These are phyloP conservation scores for Triticum dicoccoides DNA, from an alignment of 176 grass and related monocot genomes.

Conservation along the genomic window DNA sequence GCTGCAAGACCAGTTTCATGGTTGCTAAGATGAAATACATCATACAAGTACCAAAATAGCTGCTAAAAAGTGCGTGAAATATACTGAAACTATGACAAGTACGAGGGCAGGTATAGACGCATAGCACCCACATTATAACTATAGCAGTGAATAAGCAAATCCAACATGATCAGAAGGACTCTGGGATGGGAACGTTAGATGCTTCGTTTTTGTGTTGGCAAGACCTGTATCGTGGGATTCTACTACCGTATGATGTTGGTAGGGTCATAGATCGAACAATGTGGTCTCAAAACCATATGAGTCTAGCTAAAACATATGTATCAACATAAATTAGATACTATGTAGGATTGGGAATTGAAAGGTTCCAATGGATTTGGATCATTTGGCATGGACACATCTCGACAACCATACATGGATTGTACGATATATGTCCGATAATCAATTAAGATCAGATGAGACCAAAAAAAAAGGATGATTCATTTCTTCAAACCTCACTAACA, in stretches of 20 bases:
- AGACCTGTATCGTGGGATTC: not conserved
- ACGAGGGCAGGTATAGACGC: not conserved
- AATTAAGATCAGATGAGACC: not conserved
- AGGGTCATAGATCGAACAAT: not conserved
- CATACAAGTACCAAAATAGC: not conserved
- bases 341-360: not conserved
- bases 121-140: not conserved
- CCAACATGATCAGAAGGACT: not conserved
- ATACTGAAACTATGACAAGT: conserved; percentile 7
- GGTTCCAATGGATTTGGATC: not conserved
- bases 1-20: not conserved
- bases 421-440: not conserved
- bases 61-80: not conserved
- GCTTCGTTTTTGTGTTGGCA: not conserved
- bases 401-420: not conserved
- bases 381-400: not conserved
- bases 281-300: not conserved
- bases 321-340: not conserved
- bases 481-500: not conserved
- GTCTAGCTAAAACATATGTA: not conserved
- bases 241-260: not conserved
- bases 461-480: not conserved
- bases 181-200: not conserved
- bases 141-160: not conserved
- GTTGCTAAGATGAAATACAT: not conserved